These are phyloP conservation scores for Cerrena zonata DNA, from an alignment of 1,284 basidiomycete species.

Conservation along the genomic window DNA sequence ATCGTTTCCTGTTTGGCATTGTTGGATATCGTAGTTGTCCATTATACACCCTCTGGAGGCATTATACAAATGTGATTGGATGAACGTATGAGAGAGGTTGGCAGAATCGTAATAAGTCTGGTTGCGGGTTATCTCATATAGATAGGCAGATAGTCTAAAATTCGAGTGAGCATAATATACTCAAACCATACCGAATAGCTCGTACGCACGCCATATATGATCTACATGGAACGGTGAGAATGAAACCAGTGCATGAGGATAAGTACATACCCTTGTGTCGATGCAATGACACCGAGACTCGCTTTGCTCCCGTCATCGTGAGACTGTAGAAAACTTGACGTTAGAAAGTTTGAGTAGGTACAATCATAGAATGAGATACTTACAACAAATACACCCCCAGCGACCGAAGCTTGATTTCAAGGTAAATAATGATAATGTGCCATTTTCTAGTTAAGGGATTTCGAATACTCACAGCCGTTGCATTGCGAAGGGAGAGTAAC, in stretches of 20 bases:
- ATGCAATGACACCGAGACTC: conserved; percentile 2
- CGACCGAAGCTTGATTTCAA: neutral
- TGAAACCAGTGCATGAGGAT: too few relatives aligned
- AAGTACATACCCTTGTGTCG: conserved; percentile 1
- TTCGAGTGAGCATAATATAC: too few relatives aligned
- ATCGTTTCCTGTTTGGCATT: conserved; percentile 6
- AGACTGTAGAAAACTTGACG: too few relatives aligned
- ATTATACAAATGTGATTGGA: conserved; percentile 6
- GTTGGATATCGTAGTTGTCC: neutral
- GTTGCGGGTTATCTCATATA: conserved; percentile 5
- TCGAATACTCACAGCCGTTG: conserved; percentile 2
- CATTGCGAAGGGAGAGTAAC: conserved; percentile 2
- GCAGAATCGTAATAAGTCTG: neutral
- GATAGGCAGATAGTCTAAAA: conserved; percentile 8
- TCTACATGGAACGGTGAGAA: too few relatives aligned
- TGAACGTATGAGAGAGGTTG: conserved; percentile 5
- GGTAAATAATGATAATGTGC: neutral
- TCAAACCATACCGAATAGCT: too few relatives aligned
- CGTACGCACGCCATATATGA: too few relatives aligned
- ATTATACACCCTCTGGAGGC: conserved; percentile 4
- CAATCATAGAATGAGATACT: neutral
- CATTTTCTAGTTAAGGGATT: too few relatives aligned
- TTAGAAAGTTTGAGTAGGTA: too few relatives aligned
- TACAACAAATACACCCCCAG: conserved; percentile 7
- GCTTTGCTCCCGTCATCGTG: conserved; percentile 1